A percentile compares a stretch with the other conserved stretches of the same genome.
phyloP scores from a whole-genome alignment of 2,329 filamentous ascomycete species.

The Epichloe typhina region DNA sequence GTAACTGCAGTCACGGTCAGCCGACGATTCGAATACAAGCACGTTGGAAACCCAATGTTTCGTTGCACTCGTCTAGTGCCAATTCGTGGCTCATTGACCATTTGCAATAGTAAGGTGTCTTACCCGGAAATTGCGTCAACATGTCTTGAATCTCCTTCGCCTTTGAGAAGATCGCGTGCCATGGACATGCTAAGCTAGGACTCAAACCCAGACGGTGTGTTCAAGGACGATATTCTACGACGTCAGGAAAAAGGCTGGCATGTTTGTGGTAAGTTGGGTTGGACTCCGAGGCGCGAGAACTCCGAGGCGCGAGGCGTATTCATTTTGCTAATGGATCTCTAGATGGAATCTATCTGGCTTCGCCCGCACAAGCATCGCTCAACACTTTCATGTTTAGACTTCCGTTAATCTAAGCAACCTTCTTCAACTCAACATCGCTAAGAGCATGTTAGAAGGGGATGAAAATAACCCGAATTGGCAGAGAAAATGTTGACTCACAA shows the following conservation, averaged over 20 bases:
- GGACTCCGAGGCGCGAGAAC: not conserved
- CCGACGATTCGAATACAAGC: no score
- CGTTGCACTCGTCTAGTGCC: no score
- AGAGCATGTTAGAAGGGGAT: not conserved
- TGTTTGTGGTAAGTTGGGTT: not conserved
- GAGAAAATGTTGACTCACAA: conserved; percentile 1
- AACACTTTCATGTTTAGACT: not conserved
- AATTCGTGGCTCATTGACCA: no score
- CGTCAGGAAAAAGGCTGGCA: not conserved
- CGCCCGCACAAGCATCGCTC: not conserved
- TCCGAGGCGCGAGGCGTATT: not conserved
- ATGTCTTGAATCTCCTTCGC: not conserved
- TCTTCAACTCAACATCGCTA: conserved; percentile 7
- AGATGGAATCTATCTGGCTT: not conserved
- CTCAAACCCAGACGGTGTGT: not conserved
- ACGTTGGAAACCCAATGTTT: no score
- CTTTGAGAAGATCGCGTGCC: not conserved
- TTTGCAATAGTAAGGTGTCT: no score
- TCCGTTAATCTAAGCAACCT: not conserved
- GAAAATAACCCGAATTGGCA: not conserved
- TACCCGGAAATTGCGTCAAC: not conserved
- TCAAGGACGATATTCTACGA: not conserved
- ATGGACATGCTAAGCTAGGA: not conserved
- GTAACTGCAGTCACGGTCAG: no score
- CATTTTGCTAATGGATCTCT: not conserved